Evolutionary conservation across 441 rosid species (phyloP).

Genomic region (Theobroma grandiflorum): DNA sequence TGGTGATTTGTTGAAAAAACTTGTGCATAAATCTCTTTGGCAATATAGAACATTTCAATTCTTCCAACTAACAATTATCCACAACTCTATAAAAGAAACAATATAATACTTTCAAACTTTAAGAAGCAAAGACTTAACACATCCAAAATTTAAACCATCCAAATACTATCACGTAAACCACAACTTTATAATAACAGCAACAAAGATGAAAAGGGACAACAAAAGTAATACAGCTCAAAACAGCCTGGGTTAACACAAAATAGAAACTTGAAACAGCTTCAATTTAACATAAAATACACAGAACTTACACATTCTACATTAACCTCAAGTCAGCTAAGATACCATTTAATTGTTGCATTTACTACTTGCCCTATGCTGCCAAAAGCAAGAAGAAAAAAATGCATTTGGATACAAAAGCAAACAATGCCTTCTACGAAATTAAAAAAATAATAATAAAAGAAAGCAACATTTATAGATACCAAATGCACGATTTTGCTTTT

Average conservation of each 20-base stretch:
- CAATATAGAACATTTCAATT: background rate
- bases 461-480: background rate
- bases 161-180: background rate
- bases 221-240: background rate
- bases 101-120: slow-evolving; percentile 4
- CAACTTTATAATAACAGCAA: background rate
- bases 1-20: background rate
- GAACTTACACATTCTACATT: background rate
- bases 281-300: background rate
- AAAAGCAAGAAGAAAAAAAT: background rate
- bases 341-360: background rate
- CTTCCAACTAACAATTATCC: background rate
- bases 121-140: background rate
- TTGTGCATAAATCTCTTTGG: background rate
- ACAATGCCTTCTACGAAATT: background rate
- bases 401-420: background rate
- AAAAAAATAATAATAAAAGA: background rate
- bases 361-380: background rate
- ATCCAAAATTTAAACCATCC: background rate
- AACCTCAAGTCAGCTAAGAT: background rate
- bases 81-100: background rate
- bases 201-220: background rate
- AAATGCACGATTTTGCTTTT: background rate
- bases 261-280: background rate
- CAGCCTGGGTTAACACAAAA: background rate